These are phyloP conservation scores for Aphanoascus verrucosus DNA, from an alignment of 2,329 filamentous ascomycete genomes.

Conservation along the genomic window DNA sequence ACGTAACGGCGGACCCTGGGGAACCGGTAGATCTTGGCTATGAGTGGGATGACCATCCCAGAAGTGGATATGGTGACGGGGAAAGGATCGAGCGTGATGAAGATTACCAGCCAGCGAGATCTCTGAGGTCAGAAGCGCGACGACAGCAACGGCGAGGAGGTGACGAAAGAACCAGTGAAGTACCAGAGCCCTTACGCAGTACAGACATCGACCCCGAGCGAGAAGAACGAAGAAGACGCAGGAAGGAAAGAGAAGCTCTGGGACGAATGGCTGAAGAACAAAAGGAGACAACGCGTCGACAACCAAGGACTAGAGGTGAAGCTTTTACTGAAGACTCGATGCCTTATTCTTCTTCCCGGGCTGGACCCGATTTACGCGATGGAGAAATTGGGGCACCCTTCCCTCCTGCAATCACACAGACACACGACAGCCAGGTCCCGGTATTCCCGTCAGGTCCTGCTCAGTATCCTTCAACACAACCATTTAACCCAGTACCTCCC, in stretches of 20 bases:
- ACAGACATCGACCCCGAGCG: background rate
- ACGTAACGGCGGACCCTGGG: constrained; percentile 32
- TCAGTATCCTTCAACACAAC: background rate
- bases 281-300: background rate
- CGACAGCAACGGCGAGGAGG: constrained; percentile 3
- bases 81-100: constrained; percentile 9
- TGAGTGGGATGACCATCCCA: constrained; percentile 17
- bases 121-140: constrained; percentile 7
- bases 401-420: background rate
- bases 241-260: constrained; percentile 2
- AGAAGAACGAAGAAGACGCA: constrained; percentile 5
- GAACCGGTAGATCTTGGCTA: constrained; percentile 19
- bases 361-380: background rate
- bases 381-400: background rate
- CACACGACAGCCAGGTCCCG: background rate
- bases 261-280: background rate
- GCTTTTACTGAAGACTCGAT: background rate
- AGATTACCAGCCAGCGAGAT: constrained; percentile 10
- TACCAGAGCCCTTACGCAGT: background rate
- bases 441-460: background rate
- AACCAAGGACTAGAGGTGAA: background rate
- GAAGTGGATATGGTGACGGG: background rate
- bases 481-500: constrained; percentile 8
- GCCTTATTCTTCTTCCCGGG: constrained; percentile 3
- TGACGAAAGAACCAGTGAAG: constrained; percentile 10